These are phyloP conservation scores for Aspergillus alliaceus DNA, from an alignment of 2,329 filamentous ascomycete genomes.

Conservation along the genomic window DNA sequence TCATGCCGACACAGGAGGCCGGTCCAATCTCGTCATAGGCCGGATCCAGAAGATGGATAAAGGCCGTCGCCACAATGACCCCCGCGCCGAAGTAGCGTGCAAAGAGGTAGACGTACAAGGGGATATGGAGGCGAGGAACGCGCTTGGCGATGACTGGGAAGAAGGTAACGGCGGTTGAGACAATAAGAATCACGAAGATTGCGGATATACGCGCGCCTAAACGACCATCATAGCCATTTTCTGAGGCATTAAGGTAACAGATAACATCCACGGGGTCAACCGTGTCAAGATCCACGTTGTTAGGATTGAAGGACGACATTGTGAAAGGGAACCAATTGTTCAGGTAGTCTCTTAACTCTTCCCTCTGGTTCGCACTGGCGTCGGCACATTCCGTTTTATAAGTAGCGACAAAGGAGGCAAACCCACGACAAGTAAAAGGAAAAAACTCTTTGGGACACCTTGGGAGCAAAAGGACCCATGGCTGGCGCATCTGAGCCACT, in stretches of 20 bases:
- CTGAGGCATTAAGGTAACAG: conserved; percentile 49
- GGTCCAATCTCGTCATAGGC: conserved; percentile 48
- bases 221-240: conserved; percentile 57
- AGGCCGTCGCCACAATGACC: conserved; percentile 50
- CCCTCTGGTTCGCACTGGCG: background rate
- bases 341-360: too few relatives aligned
- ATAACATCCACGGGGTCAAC: conserved; percentile 47
- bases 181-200: conserved; percentile 46
- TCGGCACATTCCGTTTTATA: background rate
- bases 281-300: conserved; percentile 45
- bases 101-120: conserved; percentile 48
- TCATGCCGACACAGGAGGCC: conserved; percentile 53
- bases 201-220: conserved; percentile 45
- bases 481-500: background rate
- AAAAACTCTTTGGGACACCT: background rate
- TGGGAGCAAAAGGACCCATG: background rate
- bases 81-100: conserved; percentile 50
- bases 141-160: conserved; percentile 50
- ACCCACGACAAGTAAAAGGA: background rate
- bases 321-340: background rate
- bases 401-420: too few relatives aligned
- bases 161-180: conserved; percentile 43
- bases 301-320: conserved; percentile 37
- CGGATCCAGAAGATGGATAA: conserved; percentile 50
- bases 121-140: conserved; percentile 38